Base-by-base conservation (phyloP, 2,329 filamentous ascomycete species). In the Exserohilum turcica region DNA sequence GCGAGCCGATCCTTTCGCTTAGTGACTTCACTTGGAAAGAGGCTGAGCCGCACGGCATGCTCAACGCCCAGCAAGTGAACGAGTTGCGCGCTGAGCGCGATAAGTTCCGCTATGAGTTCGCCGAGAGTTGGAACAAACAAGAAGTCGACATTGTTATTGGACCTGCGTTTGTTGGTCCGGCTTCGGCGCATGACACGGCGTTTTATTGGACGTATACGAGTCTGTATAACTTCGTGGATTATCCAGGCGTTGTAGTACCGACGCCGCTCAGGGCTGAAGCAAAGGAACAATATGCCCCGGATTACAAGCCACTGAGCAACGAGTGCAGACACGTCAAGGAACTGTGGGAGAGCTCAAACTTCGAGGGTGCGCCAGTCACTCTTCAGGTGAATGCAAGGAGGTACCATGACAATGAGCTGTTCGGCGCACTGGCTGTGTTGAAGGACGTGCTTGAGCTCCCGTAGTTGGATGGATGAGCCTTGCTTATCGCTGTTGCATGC, bases 1-100 rank as follows among this genome's bases (percentile, higher is more conserved):
- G 76, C 7, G 80, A 83, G 57, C 80, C 80, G 0, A 57, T 76
- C n/a, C 74, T 76, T 9, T 67, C 76, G 0, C 67, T 82, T 2
- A 81, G 75, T 6, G 61, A 79, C 5, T 61, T 52, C 49, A 52
- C 50, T 2, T 47, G 37, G 45, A 48, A 55, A 35, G 49, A 56
- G 2, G 49, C 56, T 5, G 45, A 54, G 19, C 33, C 43, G 6
- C 9, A 49, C 16, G 58, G 56, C 9, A 57, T 58, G 43, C 47
- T 60, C 3, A 38, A 42, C n/a, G 54, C 56, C 13, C 49, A 52
- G 31, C 46, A 56, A 24, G 51, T 64, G 19, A 59, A 53, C 5
- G 37, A 56, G 8, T n/a, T 55, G 10, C 52, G 57, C 28, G 43
- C 24, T 13, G 16, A 46, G 6, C 57, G 61, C 31, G 57, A 66